Evolutionary conservation across 2,329 filamentous ascomycete genomes (phyloP).

Genomic region (Huntiella savannae): DNA sequence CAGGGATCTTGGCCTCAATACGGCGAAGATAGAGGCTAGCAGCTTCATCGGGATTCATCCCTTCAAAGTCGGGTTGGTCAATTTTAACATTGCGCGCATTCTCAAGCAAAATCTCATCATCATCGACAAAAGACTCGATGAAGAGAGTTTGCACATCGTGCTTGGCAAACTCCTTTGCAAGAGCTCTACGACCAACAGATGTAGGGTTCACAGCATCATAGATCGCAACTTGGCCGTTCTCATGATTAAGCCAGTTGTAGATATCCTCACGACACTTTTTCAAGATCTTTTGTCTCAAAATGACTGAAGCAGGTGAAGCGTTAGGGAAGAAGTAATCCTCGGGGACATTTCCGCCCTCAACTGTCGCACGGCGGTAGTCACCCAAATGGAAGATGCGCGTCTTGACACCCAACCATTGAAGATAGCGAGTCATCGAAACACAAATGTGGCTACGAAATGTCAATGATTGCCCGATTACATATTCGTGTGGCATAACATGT

Average conservation of each 20-base stretch:
- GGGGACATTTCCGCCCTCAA: conserved; percentile 67
- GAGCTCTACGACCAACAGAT: conserved; percentile 56
- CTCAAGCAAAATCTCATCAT: conserved; percentile 83
- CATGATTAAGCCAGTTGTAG: conserved; percentile 86
- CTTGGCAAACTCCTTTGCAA: conserved; percentile 95
- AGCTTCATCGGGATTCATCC: conserved; percentile 81
- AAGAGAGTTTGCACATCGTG: conserved; percentile 95
- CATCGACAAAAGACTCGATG: conserved; percentile 88
- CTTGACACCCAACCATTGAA: conserved; percentile 95
- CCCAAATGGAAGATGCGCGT: conserved; percentile 94
- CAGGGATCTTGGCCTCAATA: conserved; percentile 81
- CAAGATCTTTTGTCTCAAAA: conserved; percentile 87
- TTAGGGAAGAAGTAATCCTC: conserved; percentile 97
- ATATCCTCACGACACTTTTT: conserved; percentile 97
- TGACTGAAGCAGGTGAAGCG: conserved; percentile 77
- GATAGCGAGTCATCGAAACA: conserved; percentile 82
- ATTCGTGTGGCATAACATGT: background rate
- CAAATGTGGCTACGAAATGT: conserved; percentile 54
- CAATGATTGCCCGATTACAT: background rate
- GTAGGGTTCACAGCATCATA: conserved; percentile 96
- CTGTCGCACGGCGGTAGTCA: conserved; percentile 83
- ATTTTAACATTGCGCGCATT: conserved; percentile 97
- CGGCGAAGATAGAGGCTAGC: conserved; percentile 79
- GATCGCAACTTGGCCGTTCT: conserved; percentile 95
- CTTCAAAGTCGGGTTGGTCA: conserved; percentile 84